Percentiles rank a stretch among this genome's conserved stretches.
Evolutionary conservation across 352 stramenopile species (phyloP).

Genomic region (Thalassiosira exigua): DNA sequence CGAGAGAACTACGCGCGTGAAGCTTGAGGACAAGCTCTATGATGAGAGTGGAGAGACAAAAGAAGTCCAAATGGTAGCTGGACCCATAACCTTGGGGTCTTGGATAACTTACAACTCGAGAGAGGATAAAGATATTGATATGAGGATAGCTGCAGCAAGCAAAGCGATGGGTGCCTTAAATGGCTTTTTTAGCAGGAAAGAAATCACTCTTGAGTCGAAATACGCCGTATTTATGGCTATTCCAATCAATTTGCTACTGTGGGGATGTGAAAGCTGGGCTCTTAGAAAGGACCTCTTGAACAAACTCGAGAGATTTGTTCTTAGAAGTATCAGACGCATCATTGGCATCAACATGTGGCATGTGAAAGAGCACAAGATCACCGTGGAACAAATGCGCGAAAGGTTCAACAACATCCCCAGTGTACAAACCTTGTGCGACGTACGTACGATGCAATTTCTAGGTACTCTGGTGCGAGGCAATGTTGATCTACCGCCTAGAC

Average conservation of each 20-base stretch:
- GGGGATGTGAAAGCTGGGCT: conserved; percentile 44
- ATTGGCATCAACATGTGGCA: conserved; percentile 26
- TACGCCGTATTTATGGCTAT: conserved; percentile 27
- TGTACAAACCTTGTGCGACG: conserved; percentile 1
- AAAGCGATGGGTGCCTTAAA: background rate
- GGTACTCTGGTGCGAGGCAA: conserved; percentile 15
- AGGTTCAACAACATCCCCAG: conserved; percentile 29
- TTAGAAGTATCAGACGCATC: conserved; percentile 21
- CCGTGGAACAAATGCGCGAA: conserved; percentile 9
- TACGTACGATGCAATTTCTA: conserved; percentile 13
- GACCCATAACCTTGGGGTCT: too few relatives aligned
- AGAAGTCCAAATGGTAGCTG: too few relatives aligned
- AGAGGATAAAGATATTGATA: too few relatives aligned
- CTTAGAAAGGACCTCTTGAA: conserved; percentile 8
- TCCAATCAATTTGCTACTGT: conserved; percentile 39
- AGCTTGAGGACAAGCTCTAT: too few relatives aligned
- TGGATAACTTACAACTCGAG: too few relatives aligned
- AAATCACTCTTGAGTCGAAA: conserved; percentile 23
- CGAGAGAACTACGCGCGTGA: too few relatives aligned
- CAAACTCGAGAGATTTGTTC: conserved; percentile 27
- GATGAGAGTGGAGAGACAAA: too few relatives aligned
- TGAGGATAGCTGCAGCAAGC: background rate
- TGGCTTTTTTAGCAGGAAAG: background rate
- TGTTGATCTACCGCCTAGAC: background rate
- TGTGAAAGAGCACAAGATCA: conserved; percentile 31